A percentile compares a stretch with the other conserved stretches of the same genome.
Evolutionary conservation across 495 filamentous ascomycete species (phyloP).

Genomic region (Xylaria telfairii): DNA sequence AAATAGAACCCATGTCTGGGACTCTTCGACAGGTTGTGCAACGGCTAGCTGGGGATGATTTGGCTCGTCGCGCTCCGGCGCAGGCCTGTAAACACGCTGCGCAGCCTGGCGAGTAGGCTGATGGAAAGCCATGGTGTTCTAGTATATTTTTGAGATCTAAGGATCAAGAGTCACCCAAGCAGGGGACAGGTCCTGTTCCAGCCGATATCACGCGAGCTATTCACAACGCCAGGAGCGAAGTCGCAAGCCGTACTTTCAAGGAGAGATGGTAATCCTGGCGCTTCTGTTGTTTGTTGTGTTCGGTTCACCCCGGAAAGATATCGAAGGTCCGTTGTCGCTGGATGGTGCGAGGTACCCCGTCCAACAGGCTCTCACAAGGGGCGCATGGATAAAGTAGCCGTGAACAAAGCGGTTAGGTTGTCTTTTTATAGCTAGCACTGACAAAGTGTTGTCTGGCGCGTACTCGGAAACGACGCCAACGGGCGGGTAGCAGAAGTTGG

Average conservation of each 20-base stretch:
- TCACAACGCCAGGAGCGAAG: background rate
- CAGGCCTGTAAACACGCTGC: slow-evolving; percentile 62
- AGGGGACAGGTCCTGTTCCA: slow-evolving; percentile 30
- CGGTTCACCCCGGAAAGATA: background rate
- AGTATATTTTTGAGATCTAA: background rate
- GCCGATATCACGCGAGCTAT: slow-evolving; percentile 7
- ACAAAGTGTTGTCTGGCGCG: background rate
- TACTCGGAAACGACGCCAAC: background rate
- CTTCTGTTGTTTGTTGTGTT: background rate
- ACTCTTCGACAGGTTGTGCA: slow-evolving; percentile 62
- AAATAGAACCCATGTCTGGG: slow-evolving; percentile 96
- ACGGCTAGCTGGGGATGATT: slow-evolving; percentile 49
- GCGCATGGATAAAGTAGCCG: background rate
- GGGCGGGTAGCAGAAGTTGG: background rate
- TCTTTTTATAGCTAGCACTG: background rate
- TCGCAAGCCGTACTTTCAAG: background rate
- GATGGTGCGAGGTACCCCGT: background rate
- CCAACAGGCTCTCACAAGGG: background rate
- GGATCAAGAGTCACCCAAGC: slow-evolving; percentile 31
- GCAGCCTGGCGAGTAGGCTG: slow-evolving; percentile 70
- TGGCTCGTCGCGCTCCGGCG: slow-evolving; percentile 53
- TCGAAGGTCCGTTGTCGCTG: background rate
- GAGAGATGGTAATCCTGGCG: background rate
- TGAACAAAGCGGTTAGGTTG: background rate
- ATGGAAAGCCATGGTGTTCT: slow-evolving; percentile 77